Evolutionary conservation across 192 early-diverging fungal species (phyloP).

Genomic region (Rhizophlyctis rosea): DNA sequence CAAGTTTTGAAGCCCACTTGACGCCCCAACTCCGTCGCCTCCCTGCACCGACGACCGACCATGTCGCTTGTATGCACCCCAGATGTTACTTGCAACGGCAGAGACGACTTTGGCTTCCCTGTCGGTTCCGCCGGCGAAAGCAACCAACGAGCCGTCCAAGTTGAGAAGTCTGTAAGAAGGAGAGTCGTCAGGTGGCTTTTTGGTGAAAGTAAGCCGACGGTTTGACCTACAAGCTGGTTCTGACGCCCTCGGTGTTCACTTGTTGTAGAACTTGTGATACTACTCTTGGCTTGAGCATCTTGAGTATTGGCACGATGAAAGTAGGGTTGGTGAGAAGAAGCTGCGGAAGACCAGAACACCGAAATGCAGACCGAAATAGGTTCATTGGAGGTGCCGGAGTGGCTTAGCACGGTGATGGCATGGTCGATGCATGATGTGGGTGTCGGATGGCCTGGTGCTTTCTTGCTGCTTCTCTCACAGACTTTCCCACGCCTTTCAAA

Average conservation of each 20-base stretch:
- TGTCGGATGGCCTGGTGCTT: too few relatives aligned
- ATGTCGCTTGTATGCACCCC: slow-evolving; percentile 46
- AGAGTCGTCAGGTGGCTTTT: neutral
- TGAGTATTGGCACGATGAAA: too few relatives aligned
- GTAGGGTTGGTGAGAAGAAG: too few relatives aligned
- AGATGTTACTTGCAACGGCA: slow-evolving; percentile 39
- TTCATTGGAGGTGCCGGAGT: too few relatives aligned
- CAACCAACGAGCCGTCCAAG: slow-evolving; percentile 39
- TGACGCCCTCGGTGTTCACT: slow-evolving; percentile 32
- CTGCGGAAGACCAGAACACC: too few relatives aligned
- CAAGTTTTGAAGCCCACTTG: slow-evolving; percentile 32
- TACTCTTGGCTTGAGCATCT: slow-evolving; percentile 36
- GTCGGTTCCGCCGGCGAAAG: slow-evolving; percentile 35
- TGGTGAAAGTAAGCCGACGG: neutral
- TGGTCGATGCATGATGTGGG: too few relatives aligned
- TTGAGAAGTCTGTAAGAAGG: slow-evolving; percentile 32
- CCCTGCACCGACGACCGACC: slow-evolving; percentile 6
- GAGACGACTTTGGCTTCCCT: slow-evolving; percentile 32
- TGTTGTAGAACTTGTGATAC: slow-evolving; percentile 36
- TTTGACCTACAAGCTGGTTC: slow-evolving; percentile 30
- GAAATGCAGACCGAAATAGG: too few relatives aligned
- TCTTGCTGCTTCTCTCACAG: too few relatives aligned
- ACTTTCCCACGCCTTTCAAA: too few relatives aligned
- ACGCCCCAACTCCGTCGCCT: slow-evolving; percentile 1
- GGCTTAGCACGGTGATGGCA: too few relatives aligned